These are phyloP conservation scores for Pichia californica DNA, from an alignment of 805 yeast genomes.

Conservation along the genomic window DNA sequence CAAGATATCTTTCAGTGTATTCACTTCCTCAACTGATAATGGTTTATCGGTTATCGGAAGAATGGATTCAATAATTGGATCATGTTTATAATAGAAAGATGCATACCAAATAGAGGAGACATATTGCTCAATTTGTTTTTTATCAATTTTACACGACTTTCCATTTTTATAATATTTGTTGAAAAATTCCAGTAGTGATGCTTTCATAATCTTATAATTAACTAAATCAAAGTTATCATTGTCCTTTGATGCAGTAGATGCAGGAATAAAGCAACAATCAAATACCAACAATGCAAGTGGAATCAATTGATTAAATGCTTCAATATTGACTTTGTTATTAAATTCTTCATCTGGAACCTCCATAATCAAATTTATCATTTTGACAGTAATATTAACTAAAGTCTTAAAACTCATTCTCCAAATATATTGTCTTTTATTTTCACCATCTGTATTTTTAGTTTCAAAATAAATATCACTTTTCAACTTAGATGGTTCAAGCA, in stretches of 20 bases:
- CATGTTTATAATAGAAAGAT: constrained; percentile 54
- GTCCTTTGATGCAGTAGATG: constrained; percentile 9
- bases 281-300: constrained; percentile 35
- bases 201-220: constrained; percentile 35
- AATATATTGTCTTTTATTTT: constrained; percentile 25
- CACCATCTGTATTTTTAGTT: background rate
- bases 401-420: constrained; percentile 50
- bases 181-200: constrained; percentile 28
- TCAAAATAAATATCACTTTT: constrained; percentile 31
- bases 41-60: background rate
- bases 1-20: constrained; percentile 16
- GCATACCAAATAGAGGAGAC: constrained; percentile 47
- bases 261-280: constrained; percentile 34
- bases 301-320: constrained; percentile 30
- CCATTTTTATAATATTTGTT: constrained; percentile 27
- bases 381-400: constrained; percentile 31
- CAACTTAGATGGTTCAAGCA: constrained; percentile 46
- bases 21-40: background rate
- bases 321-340: constrained; percentile 11
- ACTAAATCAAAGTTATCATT: constrained; percentile 13
- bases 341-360: constrained; percentile 1
- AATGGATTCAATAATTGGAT: constrained; percentile 29
- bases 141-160: background rate
- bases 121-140: constrained; percentile 34
- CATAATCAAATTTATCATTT: constrained; percentile 23